Evolutionary conservation across 2,329 filamentous ascomycete genomes (phyloP), one percentile per base, ranked within the genome.

Genomic region (Arthrobotrys entomopaga): DNA sequence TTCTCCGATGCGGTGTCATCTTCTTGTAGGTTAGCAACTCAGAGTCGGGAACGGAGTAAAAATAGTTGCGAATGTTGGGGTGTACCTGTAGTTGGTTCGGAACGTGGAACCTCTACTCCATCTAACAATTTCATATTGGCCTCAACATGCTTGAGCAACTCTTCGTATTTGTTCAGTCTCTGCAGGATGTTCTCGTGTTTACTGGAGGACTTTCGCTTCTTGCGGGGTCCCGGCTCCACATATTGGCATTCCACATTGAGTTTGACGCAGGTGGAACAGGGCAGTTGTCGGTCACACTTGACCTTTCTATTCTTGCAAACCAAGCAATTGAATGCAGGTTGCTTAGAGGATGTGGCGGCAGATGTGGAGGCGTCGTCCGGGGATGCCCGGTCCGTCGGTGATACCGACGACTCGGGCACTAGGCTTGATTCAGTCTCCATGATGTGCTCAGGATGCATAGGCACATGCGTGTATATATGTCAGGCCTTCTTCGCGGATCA

Each of bases 231-330:
- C 77, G 87, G 82, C 78, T 87, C 82, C 76, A 86, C 81, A 8
- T 89, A 86, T 56, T 85, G 84, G 79, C 88, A 93, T 77, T 90
- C 86, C 34, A 85, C 85, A 29, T 84, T 82, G 61, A 87, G 85
- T 80, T 86, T 89, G 79, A 87, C 83, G 79, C 90, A 92, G 81
- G 90, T 89, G 78, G 86, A 84, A 79, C 90, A 92, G 11, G 90
- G 90, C 80, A 88, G 88, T 78, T 85, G 87, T 81, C 89, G 90
- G 81, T 92, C 88, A 81, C 90, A 92, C 74, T 88, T 88, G 52
- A 92, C 86, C 80, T 92, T 92, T 76, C 90, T 87, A 80, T 91
- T 89, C 80, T 93, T 90, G 79, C 91, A 94, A 16, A 89, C 84
- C 15, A 92, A 85, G 78, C 91, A 94, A 48, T 86, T 83, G 49